phyloP scores from a whole-genome alignment of 1,139 yeast genomes.

The Blastobotrys illinoisensis region DNA sequence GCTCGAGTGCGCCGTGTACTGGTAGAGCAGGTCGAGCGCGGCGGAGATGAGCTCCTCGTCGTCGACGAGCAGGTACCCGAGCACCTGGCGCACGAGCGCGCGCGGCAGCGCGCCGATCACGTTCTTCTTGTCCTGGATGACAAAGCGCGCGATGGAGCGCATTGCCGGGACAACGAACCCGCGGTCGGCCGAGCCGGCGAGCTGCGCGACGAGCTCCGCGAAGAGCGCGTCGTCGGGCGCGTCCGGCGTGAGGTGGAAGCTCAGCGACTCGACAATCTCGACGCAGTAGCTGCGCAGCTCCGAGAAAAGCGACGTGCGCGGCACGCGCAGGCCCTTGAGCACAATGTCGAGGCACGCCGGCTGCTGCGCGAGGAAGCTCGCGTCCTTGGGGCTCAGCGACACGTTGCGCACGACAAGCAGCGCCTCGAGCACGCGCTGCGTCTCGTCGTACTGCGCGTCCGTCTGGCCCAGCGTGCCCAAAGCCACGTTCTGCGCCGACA shows the following conservation, averaged over 20 bases:
- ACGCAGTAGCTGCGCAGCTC: constrained; percentile 68
- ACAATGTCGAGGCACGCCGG: constrained; percentile 33
- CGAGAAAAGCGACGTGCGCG: constrained; percentile 38
- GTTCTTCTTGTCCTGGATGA: constrained; percentile 36
- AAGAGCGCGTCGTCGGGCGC: constrained; percentile 42
- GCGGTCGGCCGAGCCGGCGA: constrained; percentile 31
- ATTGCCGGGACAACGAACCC: constrained; percentile 35
- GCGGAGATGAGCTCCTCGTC: constrained; percentile 62
- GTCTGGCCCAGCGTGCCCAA: constrained; percentile 12
- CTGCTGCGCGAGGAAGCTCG: constrained; percentile 66
- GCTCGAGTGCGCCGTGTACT: constrained; percentile 50
- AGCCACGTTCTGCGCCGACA: constrained; percentile 1
- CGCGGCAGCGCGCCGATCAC: constrained; percentile 35
- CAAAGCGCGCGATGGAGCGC: constrained; percentile 36
- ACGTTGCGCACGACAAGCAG: constrained; percentile 71
- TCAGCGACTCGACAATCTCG: constrained; percentile 79
- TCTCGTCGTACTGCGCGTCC: constrained; percentile 30
- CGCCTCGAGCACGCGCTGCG: constrained; percentile 53
- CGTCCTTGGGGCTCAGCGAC: constrained; percentile 76
- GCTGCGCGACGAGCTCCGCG: constrained; percentile 21
- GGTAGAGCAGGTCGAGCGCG: constrained; percentile 60
- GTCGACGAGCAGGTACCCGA: constrained; percentile 43
- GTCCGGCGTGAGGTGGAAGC: constrained; percentile 76
- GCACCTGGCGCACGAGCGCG: constrained; percentile 31
- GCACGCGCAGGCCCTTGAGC: constrained; percentile 43